Evolutionary conservation across 257 asterid species (phyloP).

Genomic region (Petunia secreta): DNA sequence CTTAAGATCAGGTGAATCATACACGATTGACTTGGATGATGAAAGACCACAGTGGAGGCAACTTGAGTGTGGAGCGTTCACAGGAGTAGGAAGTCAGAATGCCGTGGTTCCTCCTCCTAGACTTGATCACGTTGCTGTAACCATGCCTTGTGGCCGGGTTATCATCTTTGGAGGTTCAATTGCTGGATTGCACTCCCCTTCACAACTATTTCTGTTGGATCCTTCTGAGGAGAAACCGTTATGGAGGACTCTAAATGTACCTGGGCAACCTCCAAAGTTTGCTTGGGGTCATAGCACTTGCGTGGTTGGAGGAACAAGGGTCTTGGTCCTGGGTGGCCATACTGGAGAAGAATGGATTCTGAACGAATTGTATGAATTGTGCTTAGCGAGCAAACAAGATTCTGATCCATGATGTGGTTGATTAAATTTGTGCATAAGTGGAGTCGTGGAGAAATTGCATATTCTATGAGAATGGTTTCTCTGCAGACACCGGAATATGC

Average conservation of each 20-base stretch:
- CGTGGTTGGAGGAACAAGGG: slow-evolving; percentile 87
- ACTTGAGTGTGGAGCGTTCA: slow-evolving; percentile 64
- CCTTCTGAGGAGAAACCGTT: slow-evolving; percentile 80
- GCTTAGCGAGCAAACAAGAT: slow-evolving; percentile 82
- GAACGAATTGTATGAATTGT: slow-evolving; percentile 74
- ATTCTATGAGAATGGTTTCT: slow-evolving; percentile 22
- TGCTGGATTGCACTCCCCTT: slow-evolving; percentile 85
- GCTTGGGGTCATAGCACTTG: slow-evolving; percentile 97
- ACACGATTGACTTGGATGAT: slow-evolving; percentile 72
- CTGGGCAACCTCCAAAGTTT: slow-evolving; percentile 81
- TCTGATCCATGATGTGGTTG: slow-evolving; percentile 45
- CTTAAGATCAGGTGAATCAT: slow-evolving; percentile 84
- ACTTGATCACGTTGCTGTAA: slow-evolving; percentile 81
- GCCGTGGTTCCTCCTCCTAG: slow-evolving; percentile 81
- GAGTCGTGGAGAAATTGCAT: background rate
- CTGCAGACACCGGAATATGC: background rate
- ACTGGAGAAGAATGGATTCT: slow-evolving; percentile 91
- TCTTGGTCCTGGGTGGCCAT: slow-evolving; percentile 83
- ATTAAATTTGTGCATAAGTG: background rate
- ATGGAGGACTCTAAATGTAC: slow-evolving; percentile 77
- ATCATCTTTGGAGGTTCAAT: slow-evolving; percentile 83
- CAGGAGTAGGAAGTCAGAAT: slow-evolving; percentile 69
- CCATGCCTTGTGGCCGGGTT: slow-evolving; percentile 91
- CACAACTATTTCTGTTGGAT: slow-evolving; percentile 77
- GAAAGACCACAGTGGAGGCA: slow-evolving; percentile 80